Base-by-base conservation (phyloP, 176 grass and related monocot genomes). In the Oryza glumipatula region DNA sequence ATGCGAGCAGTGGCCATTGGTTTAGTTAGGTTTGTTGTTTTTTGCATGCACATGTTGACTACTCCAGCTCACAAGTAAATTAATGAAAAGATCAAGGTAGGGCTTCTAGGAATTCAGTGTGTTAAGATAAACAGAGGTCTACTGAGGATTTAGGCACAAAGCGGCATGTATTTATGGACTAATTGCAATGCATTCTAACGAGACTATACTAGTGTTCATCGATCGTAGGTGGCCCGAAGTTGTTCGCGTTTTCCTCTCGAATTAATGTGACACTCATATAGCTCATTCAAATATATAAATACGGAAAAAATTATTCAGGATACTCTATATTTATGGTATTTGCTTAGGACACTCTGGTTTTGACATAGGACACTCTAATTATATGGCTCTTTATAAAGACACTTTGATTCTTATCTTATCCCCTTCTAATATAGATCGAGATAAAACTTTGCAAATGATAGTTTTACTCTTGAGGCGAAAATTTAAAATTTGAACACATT, bases 231-330 rank as follows among this genome's bases (percentile, higher is more conserved):
- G 24, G 12, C 43, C 43, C 21, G 75, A 83, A 83, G 58, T 38
- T 74, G 71, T 17, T 38, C 38, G 19, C 41, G 28, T 83, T 72
- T 82, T 43, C 10, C 68, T 14, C 52, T 64, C 21, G n/a, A 52
- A 6, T 47, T 3, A 64, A 44, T 71, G 48, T 49, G 43, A 19
- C 51, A 19, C 51, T 17, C 14, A 54, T 49, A 49, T 49, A 49
- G 13, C 12, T 15, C 47, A 49, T 14, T 49, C 13, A 13, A 3
- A 49, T 3, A 15, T 10, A 44, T 44, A 44, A 44, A 44, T 41
- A 41, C 8, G 39, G 38, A 6, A 41, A 41, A 41, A 8, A 8
- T 41, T 41, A 41, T 1, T 41, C 36, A 41, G 39, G 7, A 41
- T 41, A 41, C 1, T 41, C 39, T 41, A 41, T 8, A 41, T 8